Percentiles rank a stretch among this genome's conserved stretches.
Evolutionary conservation across 345 rosid genomes (phyloP).

Genomic region (Eucalyptus marginata): DNA sequence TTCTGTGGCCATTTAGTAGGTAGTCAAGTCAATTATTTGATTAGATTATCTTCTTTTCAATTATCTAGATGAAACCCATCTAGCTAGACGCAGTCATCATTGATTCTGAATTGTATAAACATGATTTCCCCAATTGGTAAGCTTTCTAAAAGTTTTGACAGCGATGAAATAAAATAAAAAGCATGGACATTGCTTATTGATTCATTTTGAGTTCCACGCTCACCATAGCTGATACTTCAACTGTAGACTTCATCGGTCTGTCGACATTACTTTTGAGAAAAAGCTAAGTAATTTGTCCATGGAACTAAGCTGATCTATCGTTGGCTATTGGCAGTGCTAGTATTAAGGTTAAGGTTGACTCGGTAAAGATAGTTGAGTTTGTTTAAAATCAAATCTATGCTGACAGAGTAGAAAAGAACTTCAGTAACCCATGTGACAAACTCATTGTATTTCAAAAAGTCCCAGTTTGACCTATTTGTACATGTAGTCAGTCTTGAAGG

Average conservation of each 20-base stretch:
- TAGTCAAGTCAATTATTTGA: not conserved
- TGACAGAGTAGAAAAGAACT: not conserved
- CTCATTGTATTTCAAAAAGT: not conserved
- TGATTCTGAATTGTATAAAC: not conserved
- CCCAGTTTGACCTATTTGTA: not conserved
- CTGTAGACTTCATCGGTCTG: not conserved
- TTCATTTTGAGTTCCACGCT: not conserved
- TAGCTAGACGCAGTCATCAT: not conserved
- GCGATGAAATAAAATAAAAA: not conserved
- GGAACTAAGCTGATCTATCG: not conserved
- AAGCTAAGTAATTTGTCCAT: not conserved
- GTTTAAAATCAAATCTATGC: not conserved
- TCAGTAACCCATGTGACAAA: not conserved
- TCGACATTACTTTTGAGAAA: not conserved
- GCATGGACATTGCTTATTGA: not conserved
- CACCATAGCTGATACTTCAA: not conserved
- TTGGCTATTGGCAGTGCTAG: not conserved
- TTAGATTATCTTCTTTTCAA: not conserved
- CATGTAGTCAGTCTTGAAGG: not conserved
- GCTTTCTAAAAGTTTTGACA: not conserved
- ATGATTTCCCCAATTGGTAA: not conserved
- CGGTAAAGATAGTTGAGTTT: not conserved
- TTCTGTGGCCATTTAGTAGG: not conserved
- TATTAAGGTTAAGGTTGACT: not conserved
- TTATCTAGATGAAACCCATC: not conserved